Conservation (phyloP, 2,329 filamentous ascomycete genomes). For the Exophiala mesophila region DNA sequence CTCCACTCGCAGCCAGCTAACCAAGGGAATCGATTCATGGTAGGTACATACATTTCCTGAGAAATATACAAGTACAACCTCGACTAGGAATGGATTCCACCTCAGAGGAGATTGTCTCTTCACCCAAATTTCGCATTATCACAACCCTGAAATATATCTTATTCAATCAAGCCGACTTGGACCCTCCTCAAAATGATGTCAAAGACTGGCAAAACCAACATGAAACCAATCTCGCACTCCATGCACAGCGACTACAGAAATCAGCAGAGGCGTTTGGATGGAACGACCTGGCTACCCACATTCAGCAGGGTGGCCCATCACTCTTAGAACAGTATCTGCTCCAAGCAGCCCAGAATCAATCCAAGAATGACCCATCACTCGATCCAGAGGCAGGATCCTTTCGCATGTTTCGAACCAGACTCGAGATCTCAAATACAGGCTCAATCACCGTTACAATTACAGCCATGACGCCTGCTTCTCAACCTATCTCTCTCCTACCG, state of each 20-base stretch:
- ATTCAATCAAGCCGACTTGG: background rate
- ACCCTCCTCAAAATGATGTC: background rate
- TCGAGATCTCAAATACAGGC: slow-evolving; percentile 12
- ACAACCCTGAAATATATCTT: background rate
- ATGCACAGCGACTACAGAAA: slow-evolving; percentile 2
- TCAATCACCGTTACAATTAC: slow-evolving; percentile 9
- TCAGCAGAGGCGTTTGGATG: slow-evolving; percentile 5
- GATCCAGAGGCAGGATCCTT: slow-evolving; percentile 1
- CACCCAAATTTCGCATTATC: background rate
- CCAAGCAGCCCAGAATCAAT: background rate
- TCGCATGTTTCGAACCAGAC: slow-evolving; percentile 6
- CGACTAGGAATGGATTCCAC: background rate
- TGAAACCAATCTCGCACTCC: background rate
- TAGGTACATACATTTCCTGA: too few species aligned
- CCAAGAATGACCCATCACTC: background rate
- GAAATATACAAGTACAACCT: too few species aligned
- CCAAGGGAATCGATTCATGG: too few species aligned
- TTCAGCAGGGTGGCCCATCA: background rate
- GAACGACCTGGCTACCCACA: background rate
- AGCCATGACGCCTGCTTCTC: slow-evolving; percentile 3
- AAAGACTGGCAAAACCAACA: background rate
- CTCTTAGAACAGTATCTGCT: background rate
- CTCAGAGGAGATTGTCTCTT: background rate
- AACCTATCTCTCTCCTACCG: background rate
- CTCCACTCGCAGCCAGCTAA: too few species aligned